Evolutionary conservation across 169 alveolate genomes (phyloP).

Genomic region (Eimeria necatrix): DNA sequence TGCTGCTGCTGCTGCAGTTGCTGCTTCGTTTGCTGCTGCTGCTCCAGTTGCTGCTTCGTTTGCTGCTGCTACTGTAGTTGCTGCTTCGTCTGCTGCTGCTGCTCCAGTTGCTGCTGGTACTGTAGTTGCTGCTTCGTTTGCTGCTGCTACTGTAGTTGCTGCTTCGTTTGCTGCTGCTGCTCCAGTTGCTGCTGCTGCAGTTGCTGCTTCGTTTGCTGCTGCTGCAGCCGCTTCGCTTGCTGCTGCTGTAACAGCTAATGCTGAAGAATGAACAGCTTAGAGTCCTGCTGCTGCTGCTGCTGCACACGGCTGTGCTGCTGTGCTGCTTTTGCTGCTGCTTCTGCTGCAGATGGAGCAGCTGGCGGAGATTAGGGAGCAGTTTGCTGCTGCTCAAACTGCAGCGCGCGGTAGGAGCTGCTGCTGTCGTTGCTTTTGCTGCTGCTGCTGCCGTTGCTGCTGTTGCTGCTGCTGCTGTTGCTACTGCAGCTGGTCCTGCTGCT

Average conservation of each 20-base stretch:
- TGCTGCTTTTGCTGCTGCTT: constrained; percentile 51
- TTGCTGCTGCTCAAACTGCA: background rate
- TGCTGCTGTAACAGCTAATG: background rate
- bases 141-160: background rate
- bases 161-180: background rate
- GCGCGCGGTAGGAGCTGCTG: constrained; percentile 38
- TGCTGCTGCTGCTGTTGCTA: background rate
- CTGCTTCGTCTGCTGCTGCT: background rate
- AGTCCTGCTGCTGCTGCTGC: constrained; percentile 7
- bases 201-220: background rate
- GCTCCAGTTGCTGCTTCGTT: background rate
- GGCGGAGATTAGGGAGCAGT: constrained; percentile 6
- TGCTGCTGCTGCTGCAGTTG: constrained; percentile 45
- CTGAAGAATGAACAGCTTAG: background rate
- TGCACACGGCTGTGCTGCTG: background rate
- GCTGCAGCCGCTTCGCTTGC: background rate
- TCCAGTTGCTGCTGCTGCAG: background rate
- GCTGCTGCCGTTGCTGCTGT: constrained; percentile 5
- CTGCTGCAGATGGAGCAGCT: constrained; percentile 32
- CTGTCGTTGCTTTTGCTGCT: background rate
- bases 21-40: background rate
- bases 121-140: background rate
- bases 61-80: background rate
- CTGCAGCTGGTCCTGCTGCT: background rate
- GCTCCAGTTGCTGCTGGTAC: background rate